phyloP scores from a whole-genome alignment of 345 rosid species.

The Syzygium jambos region DNA sequence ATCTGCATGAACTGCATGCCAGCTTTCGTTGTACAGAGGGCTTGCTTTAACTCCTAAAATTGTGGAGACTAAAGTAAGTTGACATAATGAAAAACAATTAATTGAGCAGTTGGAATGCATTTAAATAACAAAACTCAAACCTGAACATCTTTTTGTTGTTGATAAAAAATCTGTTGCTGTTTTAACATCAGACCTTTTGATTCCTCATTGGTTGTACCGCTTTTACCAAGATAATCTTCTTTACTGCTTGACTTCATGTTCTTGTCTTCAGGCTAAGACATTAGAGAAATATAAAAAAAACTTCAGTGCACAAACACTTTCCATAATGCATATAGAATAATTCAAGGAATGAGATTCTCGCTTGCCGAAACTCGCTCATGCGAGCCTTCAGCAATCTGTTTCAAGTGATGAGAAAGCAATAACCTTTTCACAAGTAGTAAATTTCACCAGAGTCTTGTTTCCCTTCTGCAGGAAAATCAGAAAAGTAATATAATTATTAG shows the following conservation, averaged over 20 bases:
- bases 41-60: constrained; percentile 59
- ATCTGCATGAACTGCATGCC: constrained; percentile 88
- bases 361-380: neutral
- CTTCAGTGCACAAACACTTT: neutral
- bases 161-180: constrained; percentile 53
- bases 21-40: constrained; percentile 60
- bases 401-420: neutral
- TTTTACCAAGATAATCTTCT: constrained; percentile 34
- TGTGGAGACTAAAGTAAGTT: neutral
- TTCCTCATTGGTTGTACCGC: constrained; percentile 35
- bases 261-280: constrained; percentile 46
- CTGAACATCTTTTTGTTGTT: constrained; percentile 67
- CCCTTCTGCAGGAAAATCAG: constrained; percentile 22
- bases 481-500: neutral
- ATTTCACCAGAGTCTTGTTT: constrained; percentile 35
- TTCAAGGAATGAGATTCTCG: neutral
- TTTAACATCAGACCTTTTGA: constrained; percentile 29
- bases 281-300: neutral
- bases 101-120: neutral
- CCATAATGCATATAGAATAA: neutral
- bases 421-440: constrained; percentile 51
- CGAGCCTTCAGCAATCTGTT: neutral
- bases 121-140: constrained; percentile 14
- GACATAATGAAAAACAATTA: neutral
- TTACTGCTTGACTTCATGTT: constrained; percentile 31